Evolutionary conservation across 371 early-diverging fungal species (phyloP), one percentile per base, ranked within the genome.

Genomic region (Thermomucor indicae-seudaticae): DNA sequence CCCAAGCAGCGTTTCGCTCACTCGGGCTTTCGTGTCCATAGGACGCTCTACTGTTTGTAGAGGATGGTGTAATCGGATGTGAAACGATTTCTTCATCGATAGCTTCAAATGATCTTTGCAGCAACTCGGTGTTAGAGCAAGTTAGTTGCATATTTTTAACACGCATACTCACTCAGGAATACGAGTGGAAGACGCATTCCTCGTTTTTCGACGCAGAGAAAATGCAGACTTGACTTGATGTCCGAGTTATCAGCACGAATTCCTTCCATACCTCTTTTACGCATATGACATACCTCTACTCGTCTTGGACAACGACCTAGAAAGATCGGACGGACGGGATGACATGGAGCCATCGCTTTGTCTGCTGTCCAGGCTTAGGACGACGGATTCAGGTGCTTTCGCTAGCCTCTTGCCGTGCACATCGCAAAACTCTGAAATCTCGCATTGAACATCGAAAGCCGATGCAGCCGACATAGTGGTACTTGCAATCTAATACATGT

Each of bases 401-500:
- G 43, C 30, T 27, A 58, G 28, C 19, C 40, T 37, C 5, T 34
- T 43, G 8, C 57, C 57, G 42, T 43, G 59, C 19, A 37, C 34
- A 20, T 40, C 14, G 24, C 57, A 56, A 29, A 59, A 59, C 6
- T 43, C 19, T 2, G 44, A 16, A 12, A 59, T 51, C n/a, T 59
- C 64, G 6, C 12, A 16, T 16, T 58, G 41, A 6, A 53, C 37
- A 24, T 64, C 47, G 39, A 49, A 64, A n/a, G 49, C 56, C 10
- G 56, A 43, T 5, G 56, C 49, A 17, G 53, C 50, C 11, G 60
- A 59, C 38, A 54, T 42, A n/a, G 54, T 47, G n/a, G 40, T 17
- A 51, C 51, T 55, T 20, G 58, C 63, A 51, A 62, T 49, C 62
- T 61, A 43, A 25, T 10, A 47, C 30, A 47, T 45, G 41, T 42